Percentiles rank a stretch among this genome's conserved stretches.
Evolutionary conservation across 495 filamentous ascomycete genomes (phyloP).

Genomic region (Chaetomidium leptoderma): DNA sequence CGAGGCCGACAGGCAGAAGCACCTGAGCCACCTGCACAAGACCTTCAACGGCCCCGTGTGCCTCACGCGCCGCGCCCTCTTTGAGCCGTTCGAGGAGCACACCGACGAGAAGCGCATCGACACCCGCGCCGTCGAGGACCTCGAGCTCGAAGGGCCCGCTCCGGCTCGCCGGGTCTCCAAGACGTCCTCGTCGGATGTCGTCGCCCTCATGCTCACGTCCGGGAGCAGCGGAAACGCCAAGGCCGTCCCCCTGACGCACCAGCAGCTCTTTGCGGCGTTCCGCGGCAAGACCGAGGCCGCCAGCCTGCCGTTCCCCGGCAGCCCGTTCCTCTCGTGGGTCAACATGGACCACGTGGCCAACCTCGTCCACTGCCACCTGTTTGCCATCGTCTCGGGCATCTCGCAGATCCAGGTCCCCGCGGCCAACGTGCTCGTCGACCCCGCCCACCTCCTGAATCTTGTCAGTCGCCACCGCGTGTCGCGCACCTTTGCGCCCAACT

Average conservation of each 20-base stretch:
- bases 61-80: neutral
- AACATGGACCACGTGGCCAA: slow-evolving; percentile 52
- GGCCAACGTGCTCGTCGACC: slow-evolving; percentile 40
- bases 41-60: slow-evolving; percentile 1
- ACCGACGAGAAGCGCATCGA: slow-evolving; percentile 4
- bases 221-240: slow-evolving; percentile 55
- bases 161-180: neutral
- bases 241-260: slow-evolving; percentile 45
- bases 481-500: slow-evolving; percentile 53
- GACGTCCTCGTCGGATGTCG: neutral
- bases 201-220: slow-evolving; percentile 52
- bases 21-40: slow-evolving; percentile 6
- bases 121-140: slow-evolving; percentile 1
- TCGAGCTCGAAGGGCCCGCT: neutral
- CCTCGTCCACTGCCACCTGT: slow-evolving; percentile 50
- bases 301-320: slow-evolving; percentile 10
- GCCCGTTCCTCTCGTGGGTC: slow-evolving; percentile 50
- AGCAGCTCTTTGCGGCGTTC: slow-evolving; percentile 46
- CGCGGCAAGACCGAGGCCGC: slow-evolving; percentile 35
- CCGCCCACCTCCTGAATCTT: slow-evolving; percentile 41
- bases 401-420: slow-evolving; percentile 48
- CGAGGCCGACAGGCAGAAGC: slow-evolving; percentile 1
- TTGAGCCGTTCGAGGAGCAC: slow-evolving; percentile 10
- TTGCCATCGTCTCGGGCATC: slow-evolving; percentile 37
- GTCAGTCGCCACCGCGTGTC: slow-evolving; percentile 42